Percentiles rank a stretch among this genome's conserved stretches.
Conservation (phyloP, 2,329 filamentous ascomycete species). For the Aureobasidium musti region DNA sequence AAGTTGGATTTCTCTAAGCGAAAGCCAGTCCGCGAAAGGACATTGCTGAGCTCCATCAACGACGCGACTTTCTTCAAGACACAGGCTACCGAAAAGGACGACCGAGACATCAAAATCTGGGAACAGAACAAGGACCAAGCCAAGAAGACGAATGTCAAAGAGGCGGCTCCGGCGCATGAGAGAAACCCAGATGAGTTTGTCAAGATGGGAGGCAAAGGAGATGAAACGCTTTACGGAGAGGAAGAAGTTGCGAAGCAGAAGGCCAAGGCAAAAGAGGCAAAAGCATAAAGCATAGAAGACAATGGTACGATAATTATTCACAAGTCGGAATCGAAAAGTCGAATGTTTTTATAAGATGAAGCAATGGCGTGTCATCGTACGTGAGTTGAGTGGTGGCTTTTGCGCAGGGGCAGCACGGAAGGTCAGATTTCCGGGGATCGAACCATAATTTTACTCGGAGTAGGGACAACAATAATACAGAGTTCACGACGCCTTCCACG, state of each 20-base stretch:
- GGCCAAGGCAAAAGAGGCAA: conserved; percentile 27
- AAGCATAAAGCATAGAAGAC: conserved; percentile 13
- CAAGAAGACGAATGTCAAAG: conserved; percentile 34
- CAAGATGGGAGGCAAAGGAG: conserved; percentile 81
- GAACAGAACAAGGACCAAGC: conserved; percentile 64
- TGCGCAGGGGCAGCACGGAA: conserved; percentile 16
- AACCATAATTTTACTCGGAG: conserved; percentile 25
- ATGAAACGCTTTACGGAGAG: conserved; percentile 72
- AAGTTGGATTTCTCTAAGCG: conserved; percentile 81
- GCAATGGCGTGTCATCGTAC: conserved; percentile 15
- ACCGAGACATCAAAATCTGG: conserved; percentile 70
- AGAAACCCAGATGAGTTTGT: conserved; percentile 76
- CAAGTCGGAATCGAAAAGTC: background rate
- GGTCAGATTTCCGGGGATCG: too few relatives aligned
- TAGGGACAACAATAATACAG: conserved; percentile 18
- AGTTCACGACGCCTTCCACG: background rate
- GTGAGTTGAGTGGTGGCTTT: conserved; percentile 17
- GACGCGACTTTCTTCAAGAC: conserved; percentile 65
- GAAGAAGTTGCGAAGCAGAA: conserved; percentile 45
- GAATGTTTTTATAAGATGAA: background rate
- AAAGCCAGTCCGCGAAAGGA: conserved; percentile 78
- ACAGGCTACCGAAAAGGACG: conserved; percentile 54
- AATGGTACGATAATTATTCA: conserved; percentile 10
- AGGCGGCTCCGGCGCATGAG: conserved; percentile 48
- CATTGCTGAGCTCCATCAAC: conserved; percentile 79